Base-by-base conservation (phyloP, 352 stramenopile species). In the Phytopythium litorale region DNA sequence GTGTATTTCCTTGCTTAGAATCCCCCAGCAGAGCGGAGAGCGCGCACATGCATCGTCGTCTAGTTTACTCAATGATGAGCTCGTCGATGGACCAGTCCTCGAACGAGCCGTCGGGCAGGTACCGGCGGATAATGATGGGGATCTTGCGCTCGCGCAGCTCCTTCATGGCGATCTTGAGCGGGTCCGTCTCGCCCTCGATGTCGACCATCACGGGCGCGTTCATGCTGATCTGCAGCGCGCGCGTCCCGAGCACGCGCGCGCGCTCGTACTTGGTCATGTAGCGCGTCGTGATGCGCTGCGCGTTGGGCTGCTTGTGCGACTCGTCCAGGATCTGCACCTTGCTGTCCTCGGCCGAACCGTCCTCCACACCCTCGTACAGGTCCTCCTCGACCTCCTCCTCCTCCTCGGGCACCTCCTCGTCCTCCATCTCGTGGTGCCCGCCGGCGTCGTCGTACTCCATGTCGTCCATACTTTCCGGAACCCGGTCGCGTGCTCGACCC, bases 211-310 rank as follows among this genome's bases (percentile, higher is more conserved):
- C 91, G 0, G 95, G 95, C 25, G 95, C 95, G 66, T 98, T 98
- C 94, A 98, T 98, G 62, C 89, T 99, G 71, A 99, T 99, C 84
- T 99, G 98, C 40, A 99, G 81, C 46, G 98, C 97, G 19, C 98
- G 81, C 58, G 97, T 99, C 38, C 98, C 97, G 19, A 99, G 76
- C 56, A 99, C 97, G 40, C 98, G 88, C 18, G 98, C 97, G 63
- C 94, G 81, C 75, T 99, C 97, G 79, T 99, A 99, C 84, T 99
- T 99, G 54, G 98, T 99, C 84, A 99, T 98, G 84, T 99, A 99
- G 43, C 89, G 81, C 11, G 97, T 99, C 28, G 98, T 99, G 64
- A 99, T 97, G 64, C 96, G 84, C 58, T 94, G 81, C 21, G 76
- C 77, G 67, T 96, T 96, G 18, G 87, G 84, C 67, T 92, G 78